phyloP scores from a whole-genome alignment of 768 basidiomycete species.

The Chalciporus chontae region DNA sequence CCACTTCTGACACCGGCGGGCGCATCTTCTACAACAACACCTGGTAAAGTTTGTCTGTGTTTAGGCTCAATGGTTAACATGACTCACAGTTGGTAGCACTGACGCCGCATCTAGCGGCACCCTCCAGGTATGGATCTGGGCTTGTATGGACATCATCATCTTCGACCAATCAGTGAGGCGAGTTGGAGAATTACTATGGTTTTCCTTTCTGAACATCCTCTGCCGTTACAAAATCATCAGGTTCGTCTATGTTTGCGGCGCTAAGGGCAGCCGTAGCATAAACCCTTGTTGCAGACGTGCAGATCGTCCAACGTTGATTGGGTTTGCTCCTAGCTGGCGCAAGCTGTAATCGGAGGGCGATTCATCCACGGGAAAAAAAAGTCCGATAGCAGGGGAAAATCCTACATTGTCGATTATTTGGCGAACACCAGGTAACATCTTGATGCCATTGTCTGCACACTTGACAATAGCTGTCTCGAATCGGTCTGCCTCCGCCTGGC shows the following conservation, averaged over 20 bases:
- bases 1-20: slow-evolving; percentile 83
- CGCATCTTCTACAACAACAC: slow-evolving; percentile 90
- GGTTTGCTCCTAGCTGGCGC: slow-evolving; percentile 32
- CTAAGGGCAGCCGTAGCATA: slow-evolving; percentile 75
- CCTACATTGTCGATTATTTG: slow-evolving; percentile 54
- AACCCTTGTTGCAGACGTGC: slow-evolving; percentile 75
- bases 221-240: slow-evolving; percentile 76
- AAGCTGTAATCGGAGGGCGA: slow-evolving; percentile 25
- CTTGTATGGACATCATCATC: slow-evolving; percentile 26
- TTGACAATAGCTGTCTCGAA: slow-evolving; percentile 79
- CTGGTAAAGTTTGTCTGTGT: slow-evolving; percentile 24
- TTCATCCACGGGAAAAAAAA: background rate
- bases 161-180: background rate
- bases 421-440: slow-evolving; percentile 69
- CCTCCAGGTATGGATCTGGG: slow-evolving; percentile 89
- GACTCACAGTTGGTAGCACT: slow-evolving; percentile 37
- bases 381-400: background rate
- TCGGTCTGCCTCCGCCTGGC: slow-evolving; percentile 65
- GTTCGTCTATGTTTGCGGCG: slow-evolving; percentile 61
- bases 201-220: slow-evolving; percentile 83
- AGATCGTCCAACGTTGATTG: slow-evolving; percentile 79
- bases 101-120: slow-evolving; percentile 68
- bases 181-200: slow-evolving; percentile 49
- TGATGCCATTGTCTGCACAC: slow-evolving; percentile 58
- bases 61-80: background rate